Conservation (phyloP, 352 stramenopile genomes). For the Phytophthora citricola region DNA sequence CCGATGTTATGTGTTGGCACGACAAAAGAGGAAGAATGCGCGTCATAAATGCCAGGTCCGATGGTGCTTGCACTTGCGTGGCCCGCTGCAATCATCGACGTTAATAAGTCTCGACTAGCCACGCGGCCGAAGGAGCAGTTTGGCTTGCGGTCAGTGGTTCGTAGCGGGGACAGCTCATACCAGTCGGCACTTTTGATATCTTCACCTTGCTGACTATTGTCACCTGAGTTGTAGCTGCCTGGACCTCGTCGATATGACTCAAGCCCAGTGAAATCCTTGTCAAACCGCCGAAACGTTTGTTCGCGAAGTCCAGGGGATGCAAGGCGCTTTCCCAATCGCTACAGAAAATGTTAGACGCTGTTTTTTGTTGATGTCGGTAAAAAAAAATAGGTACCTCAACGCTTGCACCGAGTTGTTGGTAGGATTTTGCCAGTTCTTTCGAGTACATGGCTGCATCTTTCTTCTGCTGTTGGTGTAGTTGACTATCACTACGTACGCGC, state of each 20-base stretch:
- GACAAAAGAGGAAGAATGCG: constrained; percentile 28
- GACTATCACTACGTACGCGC: constrained; percentile 48
- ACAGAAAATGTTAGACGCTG: neutral
- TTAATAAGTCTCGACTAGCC: constrained; percentile 50
- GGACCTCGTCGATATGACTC: constrained; percentile 46
- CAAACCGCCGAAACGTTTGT: constrained; percentile 48
- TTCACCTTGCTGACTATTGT: neutral
- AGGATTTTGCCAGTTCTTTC: constrained; percentile 64
- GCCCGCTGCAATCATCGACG: constrained; percentile 55
- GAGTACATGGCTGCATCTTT: constrained; percentile 44
- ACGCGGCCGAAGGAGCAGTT: constrained; percentile 42
- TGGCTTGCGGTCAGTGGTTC: constrained; percentile 5
- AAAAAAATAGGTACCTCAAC: constrained; percentile 34
- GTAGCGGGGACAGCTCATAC: constrained; percentile 16
- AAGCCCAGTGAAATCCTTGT: constrained; percentile 5
- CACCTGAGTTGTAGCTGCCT: constrained; percentile 14
- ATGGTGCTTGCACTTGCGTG: constrained; percentile 47
- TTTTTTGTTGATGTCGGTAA: no score
- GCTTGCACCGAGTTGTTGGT: constrained; percentile 45
- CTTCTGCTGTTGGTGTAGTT: constrained; percentile 33
- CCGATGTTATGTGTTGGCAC: constrained; percentile 47
- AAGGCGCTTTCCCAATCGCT: constrained; percentile 46
- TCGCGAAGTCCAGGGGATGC: constrained; percentile 37
- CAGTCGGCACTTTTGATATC: constrained; percentile 1
- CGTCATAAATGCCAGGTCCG: constrained; percentile 45